Percentiles rank a stretch among this genome's conserved stretches.
phyloP scores from a whole-genome alignment of 805 yeast species.

The Danielozyma ontarioensis region DNA sequence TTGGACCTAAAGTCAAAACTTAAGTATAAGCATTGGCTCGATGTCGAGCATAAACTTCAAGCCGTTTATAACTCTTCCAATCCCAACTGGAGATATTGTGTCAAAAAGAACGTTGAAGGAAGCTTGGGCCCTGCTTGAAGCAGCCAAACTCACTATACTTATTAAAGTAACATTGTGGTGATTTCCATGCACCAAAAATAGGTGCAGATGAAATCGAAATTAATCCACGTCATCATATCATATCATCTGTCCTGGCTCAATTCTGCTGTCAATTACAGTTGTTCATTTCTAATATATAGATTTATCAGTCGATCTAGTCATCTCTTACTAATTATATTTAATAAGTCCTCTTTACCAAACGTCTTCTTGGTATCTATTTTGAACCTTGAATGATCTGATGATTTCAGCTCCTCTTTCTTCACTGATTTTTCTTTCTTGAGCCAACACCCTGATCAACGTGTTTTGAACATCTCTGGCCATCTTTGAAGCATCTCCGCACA shows the following conservation, averaged over 20 bases:
- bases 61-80: constrained; percentile 26
- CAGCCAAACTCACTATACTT: too few relatives aligned
- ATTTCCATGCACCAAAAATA: too few relatives aligned
- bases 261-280: too few relatives aligned
- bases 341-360: constrained; percentile 61
- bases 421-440: constrained; percentile 56
- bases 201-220: too few relatives aligned
- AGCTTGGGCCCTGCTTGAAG: too few relatives aligned
- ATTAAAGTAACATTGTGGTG: too few relatives aligned
- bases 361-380: constrained; percentile 93
- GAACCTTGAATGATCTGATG: constrained; percentile 71
- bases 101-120: too few relatives aligned
- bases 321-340: too few relatives aligned
- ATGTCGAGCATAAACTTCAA: constrained; percentile 22
- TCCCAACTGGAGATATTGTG: constrained; percentile 26
- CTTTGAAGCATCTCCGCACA: constrained; percentile 93
- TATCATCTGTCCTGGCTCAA: too few relatives aligned
- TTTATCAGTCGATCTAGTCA: too few relatives aligned
- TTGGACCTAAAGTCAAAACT: constrained; percentile 42
- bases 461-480: constrained; percentile 94
- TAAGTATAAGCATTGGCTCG: constrained; percentile 43
- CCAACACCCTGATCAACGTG: constrained; percentile 58
- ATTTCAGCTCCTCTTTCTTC: constrained; percentile 69
- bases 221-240: too few relatives aligned
- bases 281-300: too few relatives aligned